These are phyloP conservation scores for Colletotrichum higginsianum DNA, from an alignment of 2,329 filamentous ascomycete species.

Conservation along the genomic window DNA sequence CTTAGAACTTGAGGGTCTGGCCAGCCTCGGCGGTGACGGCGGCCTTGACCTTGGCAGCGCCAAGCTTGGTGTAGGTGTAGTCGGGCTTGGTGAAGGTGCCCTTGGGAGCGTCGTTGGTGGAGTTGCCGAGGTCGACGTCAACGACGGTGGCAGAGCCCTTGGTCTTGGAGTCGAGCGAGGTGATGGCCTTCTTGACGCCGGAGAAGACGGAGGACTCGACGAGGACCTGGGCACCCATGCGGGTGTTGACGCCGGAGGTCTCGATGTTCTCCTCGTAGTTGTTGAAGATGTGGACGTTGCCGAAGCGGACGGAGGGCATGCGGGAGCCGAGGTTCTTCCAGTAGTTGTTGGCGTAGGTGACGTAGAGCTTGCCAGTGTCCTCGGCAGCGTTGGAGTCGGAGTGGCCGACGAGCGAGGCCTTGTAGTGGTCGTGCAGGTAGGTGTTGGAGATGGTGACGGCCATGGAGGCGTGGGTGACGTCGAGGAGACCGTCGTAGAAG, in stretches of 20 bases:
- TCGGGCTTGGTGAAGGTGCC: constrained; percentile 67
- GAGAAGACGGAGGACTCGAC: constrained; percentile 69
- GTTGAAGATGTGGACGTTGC: constrained; percentile 72
- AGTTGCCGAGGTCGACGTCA: constrained; percentile 61
- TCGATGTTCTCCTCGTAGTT: constrained; percentile 64
- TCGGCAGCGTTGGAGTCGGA: constrained; percentile 69
- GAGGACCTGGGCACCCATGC: constrained; percentile 70
- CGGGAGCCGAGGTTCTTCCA: constrained; percentile 76
- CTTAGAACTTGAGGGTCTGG: constrained; percentile 55
- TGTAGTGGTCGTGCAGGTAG: constrained; percentile 63
- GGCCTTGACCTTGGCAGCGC: constrained; percentile 61
- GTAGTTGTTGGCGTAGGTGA: constrained; percentile 79
- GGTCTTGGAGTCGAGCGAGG: constrained; percentile 57
- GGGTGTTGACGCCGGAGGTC: constrained; percentile 67
- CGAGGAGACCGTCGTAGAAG: constrained; percentile 78
- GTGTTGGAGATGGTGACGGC: constrained; percentile 67
- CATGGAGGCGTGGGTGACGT: constrained; percentile 75
- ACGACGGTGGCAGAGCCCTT: constrained; percentile 58
- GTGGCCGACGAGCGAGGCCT: constrained; percentile 73
- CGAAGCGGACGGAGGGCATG: constrained; percentile 75
- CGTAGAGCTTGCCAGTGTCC: constrained; percentile 73
- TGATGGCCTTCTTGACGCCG: constrained; percentile 54
- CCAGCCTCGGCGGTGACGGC: constrained; percentile 58
- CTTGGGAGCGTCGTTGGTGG: constrained; percentile 62
- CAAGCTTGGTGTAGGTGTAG: constrained; percentile 64